Base-by-base conservation (phyloP, 805 yeast species). In the Zygoascus bituminiphila region DNA sequence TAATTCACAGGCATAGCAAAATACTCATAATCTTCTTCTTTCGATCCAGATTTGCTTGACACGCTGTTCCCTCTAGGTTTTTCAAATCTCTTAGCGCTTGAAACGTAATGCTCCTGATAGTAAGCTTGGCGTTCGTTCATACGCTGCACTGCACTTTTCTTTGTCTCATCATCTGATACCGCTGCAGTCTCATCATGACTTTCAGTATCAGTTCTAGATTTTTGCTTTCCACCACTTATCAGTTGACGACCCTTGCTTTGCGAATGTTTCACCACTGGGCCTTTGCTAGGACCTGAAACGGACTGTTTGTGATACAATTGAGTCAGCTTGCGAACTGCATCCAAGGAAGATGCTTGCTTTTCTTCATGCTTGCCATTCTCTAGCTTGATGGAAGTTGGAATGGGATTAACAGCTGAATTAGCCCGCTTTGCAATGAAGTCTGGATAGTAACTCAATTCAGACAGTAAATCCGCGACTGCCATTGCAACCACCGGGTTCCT, bases 1-100 rank as follows among this genome's bases (percentile, higher is more conserved):
- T 76, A 76, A 23, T 74, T 77, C 49, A 66, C 67, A 49, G 73
- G 72, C 42, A 76, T 70, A 2, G 78, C 78, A 58, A 74, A 75
- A 52, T 76, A 76, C 51, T 74, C 74, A 55, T 76, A 76, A 45
- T 58, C 59, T 29, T 51, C 47, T 24, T 52, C 56, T 26, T 56
- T 49, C 3, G 20, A 4, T 14, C 22, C 22, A 36, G 39, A 36
- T 19, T 36, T 36, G 20, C 20, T 36, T 4, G 22, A 17, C 9
- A 36, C 22, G 17, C 22, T 36, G 20, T 15, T 19, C 39, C 10
- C 10, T 36, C 39, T 15, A 17, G 39, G 39, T 8, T 36, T 36
- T 12, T 36, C 39, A 15, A 36, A 15, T 9, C 9, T 12, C 22
- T 15, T 19, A 36, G 14, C 17, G 20, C 10, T 17, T 36, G 39